Base-by-base conservation (phyloP, 495 filamentous ascomycete genomes). In the Penicillium desertorum region DNA sequence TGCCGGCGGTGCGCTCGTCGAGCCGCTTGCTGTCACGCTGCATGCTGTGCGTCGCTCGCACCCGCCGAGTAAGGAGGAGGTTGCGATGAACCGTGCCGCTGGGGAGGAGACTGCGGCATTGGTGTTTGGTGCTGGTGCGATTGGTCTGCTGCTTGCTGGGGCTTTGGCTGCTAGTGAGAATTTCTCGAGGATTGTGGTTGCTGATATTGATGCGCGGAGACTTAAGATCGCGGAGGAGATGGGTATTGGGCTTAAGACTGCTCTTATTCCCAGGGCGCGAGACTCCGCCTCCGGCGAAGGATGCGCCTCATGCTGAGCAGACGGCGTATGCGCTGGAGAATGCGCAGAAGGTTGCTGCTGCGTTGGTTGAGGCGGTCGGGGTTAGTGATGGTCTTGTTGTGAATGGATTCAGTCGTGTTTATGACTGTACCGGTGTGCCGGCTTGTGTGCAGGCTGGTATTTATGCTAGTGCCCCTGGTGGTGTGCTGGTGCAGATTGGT, bases 351-450 rank as follows among this genome's bases (percentile, higher is more conserved):
- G 72, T 81, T n/a, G 77, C 83, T 1, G 78, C 69, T 3, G 66
- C 64, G 12, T 53, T 80, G 19, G 71, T 69, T 22, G 59, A 62
- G 29, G 66, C 67, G 10, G 79, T 81, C 0, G 77, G 79, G 23
- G 76, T 78, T 12, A 79, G 42, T 1, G 62, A 45, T 30, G 45
- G 36, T 0, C 49, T 56, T 14, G 20, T 42, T 1, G 50, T 69
- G 4, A 30, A 84, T 3, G 89, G 90, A 20, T 86, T 95, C 20
- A 86, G 90, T 58, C 76, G 88, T 8, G 86, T 91, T 7, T 95
- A 96, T 64, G 92, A 97, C 65, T 96, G 92, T 70, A 96, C 92
- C 0, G 92, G 92, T 44, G 91, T 93, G 51, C 90, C 92, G 36
- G 77, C 86, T 3, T 95, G 91, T 67, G 85, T 94, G 61, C 91